Evolutionary conservation across 768 basidiomycete genomes (phyloP), one percentile per base, ranked within the genome.

Genomic region (Megacollybia marginata): DNA sequence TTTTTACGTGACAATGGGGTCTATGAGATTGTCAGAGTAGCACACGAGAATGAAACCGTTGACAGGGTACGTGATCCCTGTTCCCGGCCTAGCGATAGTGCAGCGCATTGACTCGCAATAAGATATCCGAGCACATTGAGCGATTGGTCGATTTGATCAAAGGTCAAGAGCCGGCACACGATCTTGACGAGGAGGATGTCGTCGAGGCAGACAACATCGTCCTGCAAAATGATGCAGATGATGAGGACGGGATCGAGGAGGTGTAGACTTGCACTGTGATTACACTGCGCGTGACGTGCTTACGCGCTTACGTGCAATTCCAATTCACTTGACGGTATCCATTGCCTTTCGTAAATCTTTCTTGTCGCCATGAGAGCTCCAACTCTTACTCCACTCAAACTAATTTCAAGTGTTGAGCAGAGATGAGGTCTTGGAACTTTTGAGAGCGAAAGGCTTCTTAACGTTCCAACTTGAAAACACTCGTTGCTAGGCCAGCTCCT

Each of bases 71-170:
- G 74, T 65, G 19, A 42, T 42, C 23, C 44, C 53, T 38, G 34
- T 16, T 49, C 5, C 43, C 18, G 23, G 23, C 34, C 20, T 15
- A 13, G 15, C 34, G 9, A 5, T 35, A 9, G 36, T 42, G 28
- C 33, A 16, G 10, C n/a, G 15, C 23, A 28, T 31, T 19, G 12
- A 46, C 31, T 33, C 28, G 46, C 46, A 32, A 28, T 31, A 57
- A 95, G 91, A 81, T 95, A 44, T 80, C 83, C 2, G 91, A 92
- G 62, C 84, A 87, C 42, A 87, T 96, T 36, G 91, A 92, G 59
- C 80, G 92, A 13, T 70, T 98, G 8, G 96, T 97, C 4, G 84
- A 78, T 54, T 67, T 97, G n/a, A 62, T 99, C 34, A 82, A 93
- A 57, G 77, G 90, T 1, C 79, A 84, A 0, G 92, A 94, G 60